Evolutionary conservation across 352 stramenopile genomes (phyloP).

Genomic region (Globisporangium uncinulatum): DNA sequence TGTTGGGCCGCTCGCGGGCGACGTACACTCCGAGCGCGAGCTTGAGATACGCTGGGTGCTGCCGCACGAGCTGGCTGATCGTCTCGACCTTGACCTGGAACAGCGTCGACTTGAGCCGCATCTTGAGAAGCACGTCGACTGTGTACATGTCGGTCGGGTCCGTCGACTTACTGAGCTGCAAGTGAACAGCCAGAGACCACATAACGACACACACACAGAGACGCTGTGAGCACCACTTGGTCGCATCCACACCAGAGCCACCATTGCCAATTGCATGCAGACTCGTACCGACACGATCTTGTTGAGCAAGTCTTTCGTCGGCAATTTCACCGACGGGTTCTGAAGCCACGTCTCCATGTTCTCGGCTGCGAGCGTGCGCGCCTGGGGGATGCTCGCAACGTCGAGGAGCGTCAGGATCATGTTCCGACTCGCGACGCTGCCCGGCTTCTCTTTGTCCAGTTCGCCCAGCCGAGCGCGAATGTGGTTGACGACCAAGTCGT

Average conservation of each 20-base stretch:
- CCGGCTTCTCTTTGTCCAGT: slow-evolving; percentile 57
- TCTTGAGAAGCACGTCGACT: slow-evolving; percentile 70
- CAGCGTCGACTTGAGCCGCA: slow-evolving; percentile 87
- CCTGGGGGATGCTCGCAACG: slow-evolving; percentile 52
- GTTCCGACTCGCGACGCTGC: slow-evolving; percentile 54
- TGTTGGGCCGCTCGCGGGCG: slow-evolving; percentile 68
- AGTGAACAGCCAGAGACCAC: background rate
- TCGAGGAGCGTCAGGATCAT: slow-evolving; percentile 75
- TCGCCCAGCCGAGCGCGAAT: slow-evolving; percentile 55
- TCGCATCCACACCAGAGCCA: background rate
- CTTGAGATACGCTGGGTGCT: slow-evolving; percentile 63
- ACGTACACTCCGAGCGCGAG: slow-evolving; percentile 68
- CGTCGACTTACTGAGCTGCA: slow-evolving; percentile 52
- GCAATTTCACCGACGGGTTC: slow-evolving; percentile 71
- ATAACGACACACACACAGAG: background rate
- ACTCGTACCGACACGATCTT: slow-evolving; percentile 46
- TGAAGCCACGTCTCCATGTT: slow-evolving; percentile 77
- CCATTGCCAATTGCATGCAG: background rate
- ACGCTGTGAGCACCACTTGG: background rate
- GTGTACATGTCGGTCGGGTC: slow-evolving; percentile 50
- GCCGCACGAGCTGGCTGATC: slow-evolving; percentile 71
- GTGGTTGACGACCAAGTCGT: slow-evolving; percentile 63
- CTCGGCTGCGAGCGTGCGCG: slow-evolving; percentile 59
- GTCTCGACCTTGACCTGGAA: slow-evolving; percentile 85
- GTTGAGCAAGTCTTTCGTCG: slow-evolving; percentile 64